Conservation (phyloP, 2,329 filamentous ascomycete genomes). For the Aspergillus melleus region DNA sequence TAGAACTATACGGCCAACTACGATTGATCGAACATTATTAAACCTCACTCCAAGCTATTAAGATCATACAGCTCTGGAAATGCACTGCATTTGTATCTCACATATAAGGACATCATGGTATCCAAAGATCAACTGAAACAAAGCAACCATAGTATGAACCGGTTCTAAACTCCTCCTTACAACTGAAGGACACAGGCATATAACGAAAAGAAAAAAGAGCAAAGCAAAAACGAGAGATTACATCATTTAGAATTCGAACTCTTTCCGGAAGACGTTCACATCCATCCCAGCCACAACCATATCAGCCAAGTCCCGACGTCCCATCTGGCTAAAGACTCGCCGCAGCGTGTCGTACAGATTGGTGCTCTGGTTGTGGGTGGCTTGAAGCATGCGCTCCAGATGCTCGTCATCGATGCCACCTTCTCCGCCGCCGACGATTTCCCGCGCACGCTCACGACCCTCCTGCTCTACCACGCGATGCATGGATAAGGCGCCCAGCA, state of each 20-base stretch:
- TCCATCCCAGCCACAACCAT: constrained; percentile 87
- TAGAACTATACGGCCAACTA: not conserved
- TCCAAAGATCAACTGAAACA: constrained; percentile 14
- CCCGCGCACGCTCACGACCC: constrained; percentile 77
- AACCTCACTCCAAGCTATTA: too few relatives aligned
- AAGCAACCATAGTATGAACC: constrained; percentile 1
- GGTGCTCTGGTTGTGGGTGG: constrained; percentile 84
- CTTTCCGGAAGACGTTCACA: constrained; percentile 80
- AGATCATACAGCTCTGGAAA: not conserved
- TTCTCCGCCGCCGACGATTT: constrained; percentile 68
- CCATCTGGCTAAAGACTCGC: constrained; percentile 96
- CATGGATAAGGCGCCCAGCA: constrained; percentile 90
- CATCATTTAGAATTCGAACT: constrained; percentile 75
- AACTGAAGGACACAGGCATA: not conserved
- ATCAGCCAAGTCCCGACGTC: constrained; percentile 80
- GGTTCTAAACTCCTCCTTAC: not conserved
- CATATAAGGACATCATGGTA: constrained; percentile 9
- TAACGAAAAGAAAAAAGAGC: constrained; percentile 3
- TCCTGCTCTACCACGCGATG: constrained; percentile 89
- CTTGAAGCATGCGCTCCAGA: constrained; percentile 79
- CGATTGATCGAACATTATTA: not conserved
- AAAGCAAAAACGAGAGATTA: not conserved
- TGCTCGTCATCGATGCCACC: constrained; percentile 64
- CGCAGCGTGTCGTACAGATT: constrained; percentile 94
- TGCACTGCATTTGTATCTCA: not conserved